These are phyloP conservation scores for Bryoglossum gracile DNA, from an alignment of 495 filamentous ascomycete genomes.

Conservation along the genomic window DNA sequence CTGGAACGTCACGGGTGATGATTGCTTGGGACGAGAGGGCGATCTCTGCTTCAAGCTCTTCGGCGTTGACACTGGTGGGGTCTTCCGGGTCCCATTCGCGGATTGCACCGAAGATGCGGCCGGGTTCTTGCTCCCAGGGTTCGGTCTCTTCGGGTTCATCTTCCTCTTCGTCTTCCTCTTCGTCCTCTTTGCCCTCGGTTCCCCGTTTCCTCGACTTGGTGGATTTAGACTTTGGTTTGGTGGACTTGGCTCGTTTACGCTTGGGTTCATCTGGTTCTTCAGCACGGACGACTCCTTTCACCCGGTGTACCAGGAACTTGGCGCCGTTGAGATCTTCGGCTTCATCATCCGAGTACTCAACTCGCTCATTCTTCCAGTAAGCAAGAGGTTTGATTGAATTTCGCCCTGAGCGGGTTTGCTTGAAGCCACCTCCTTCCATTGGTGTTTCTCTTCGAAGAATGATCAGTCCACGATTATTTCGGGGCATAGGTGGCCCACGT, in stretches of 20 bases:
- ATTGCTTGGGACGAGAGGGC: constrained; percentile 72
- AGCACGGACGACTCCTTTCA: constrained; percentile 69
- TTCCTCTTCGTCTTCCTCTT: constrained; percentile 25
- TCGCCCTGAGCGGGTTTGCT: constrained; percentile 46
- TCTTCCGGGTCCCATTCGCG: constrained; percentile 41
- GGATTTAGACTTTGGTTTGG: constrained; percentile 6
- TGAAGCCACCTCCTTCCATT: constrained; percentile 36
- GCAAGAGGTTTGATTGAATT: constrained; percentile 66
- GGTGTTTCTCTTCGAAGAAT: constrained; percentile 66
- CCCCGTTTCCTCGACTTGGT: constrained; percentile 10
- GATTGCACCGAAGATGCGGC: constrained; percentile 38
- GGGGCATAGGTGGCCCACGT: constrained; percentile 44
- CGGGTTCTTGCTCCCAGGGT: constrained; percentile 42
- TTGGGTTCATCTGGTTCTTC: constrained; percentile 46
- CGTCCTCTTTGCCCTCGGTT: constrained; percentile 14
- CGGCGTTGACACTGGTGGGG: constrained; percentile 30
- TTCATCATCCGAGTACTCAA: constrained; percentile 56
- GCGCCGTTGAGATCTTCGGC: constrained; percentile 37
- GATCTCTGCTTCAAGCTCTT: constrained; percentile 53
- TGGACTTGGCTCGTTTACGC: constrained; percentile 15
- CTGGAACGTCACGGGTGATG: constrained; percentile 64
- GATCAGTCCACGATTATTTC: constrained; percentile 54
- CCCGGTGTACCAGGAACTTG: constrained; percentile 53
- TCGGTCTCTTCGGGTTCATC: constrained; percentile 44
- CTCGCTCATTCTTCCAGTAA: constrained; percentile 78